A percentile compares a stretch with the other conserved stretches of the same genome.
Evolutionary conservation across 768 basidiomycete species (phyloP).

Genomic region (Candolleomyces eurysporus): DNA sequence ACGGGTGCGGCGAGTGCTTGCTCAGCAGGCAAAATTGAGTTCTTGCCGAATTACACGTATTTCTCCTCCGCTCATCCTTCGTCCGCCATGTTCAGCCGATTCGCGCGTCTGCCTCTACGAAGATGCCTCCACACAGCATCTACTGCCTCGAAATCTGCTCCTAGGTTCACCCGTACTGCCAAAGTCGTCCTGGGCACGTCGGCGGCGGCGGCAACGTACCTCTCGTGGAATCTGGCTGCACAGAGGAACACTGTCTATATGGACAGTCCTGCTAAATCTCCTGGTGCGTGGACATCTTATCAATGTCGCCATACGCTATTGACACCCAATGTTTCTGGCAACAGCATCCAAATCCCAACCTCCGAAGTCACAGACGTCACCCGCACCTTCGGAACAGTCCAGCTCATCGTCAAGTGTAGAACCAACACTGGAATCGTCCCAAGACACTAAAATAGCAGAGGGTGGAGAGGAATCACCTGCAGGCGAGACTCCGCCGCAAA

Average conservation of each 20-base stretch:
- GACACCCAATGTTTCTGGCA: background rate
- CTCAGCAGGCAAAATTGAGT: background rate
- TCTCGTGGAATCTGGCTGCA: conserved; percentile 47
- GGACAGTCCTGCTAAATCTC: conserved; percentile 34
- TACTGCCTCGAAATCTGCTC: conserved; percentile 10
- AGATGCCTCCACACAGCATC: conserved; percentile 50
- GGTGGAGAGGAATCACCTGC: conserved; percentile 1
- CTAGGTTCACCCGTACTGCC: conserved; percentile 21
- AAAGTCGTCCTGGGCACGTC: conserved; percentile 42
- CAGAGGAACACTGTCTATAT: conserved; percentile 43
- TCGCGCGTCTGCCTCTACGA: conserved; percentile 52
- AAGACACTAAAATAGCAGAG: conserved; percentile 2
- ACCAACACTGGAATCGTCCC: conserved; percentile 11
- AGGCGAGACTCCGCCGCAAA: conserved; percentile 8
- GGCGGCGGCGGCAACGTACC: conserved; percentile 41
- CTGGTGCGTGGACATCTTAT: background rate
- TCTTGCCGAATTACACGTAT: background rate
- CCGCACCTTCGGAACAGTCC: background rate
- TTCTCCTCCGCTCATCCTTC: background rate
- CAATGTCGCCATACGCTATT: background rate
- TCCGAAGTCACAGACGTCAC: conserved; percentile 8
- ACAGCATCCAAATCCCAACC: conserved; percentile 3
- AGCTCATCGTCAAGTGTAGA: conserved; percentile 6
- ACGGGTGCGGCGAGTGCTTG: background rate
- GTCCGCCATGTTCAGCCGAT: conserved; percentile 49